Evolutionary conservation across 2,329 filamentous ascomycete species (phyloP), one percentile per base, ranked within the genome.

Genomic region (Epichloe sibirici): DNA sequence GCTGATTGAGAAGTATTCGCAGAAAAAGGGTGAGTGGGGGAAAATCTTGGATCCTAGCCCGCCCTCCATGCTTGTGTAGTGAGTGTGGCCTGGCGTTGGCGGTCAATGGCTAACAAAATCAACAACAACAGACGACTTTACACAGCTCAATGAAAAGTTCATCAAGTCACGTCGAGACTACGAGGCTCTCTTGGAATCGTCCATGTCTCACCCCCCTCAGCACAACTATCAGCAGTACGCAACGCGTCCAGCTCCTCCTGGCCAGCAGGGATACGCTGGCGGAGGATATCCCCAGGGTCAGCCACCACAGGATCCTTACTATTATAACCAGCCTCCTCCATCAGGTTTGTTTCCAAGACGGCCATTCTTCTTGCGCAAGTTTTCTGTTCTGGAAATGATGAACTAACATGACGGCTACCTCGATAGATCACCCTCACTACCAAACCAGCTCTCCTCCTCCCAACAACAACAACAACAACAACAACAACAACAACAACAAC

Each of bases 151-250:
- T 64, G 93, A 98, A 69, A 97, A 97, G 72, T 98, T 98, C 69
- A 97, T 98, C 76, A 98, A 98, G 71, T 93, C 93, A 45, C 85
- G 93, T 58, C 82, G 91, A 62, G 93, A 98, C 70, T 98, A 98
- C 66, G 93, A 98, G 70, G 84, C 88, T 34, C 77, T 98, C n/a
- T 75, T 98, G 21, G 93, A 98, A 69, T 86, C 88, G 17, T 97
- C 91, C 52, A 97, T 98, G 91, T 83, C 90, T 1, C 91, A 96
- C 60, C 86, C 90, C 90, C 82, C 87, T 50, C 86, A 88, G 63
- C 81, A 85, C 46, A 81, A 77, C 58, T 93, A 91, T 65, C 84
- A 86, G 61, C 82, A 88, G 59, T 82, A 82, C 57, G 71, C 74
- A 44, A 73, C 81, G 69, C 73, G 77, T 35, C 77, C 77, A 12